Evolutionary conservation across 2,329 filamentous ascomycete species (phyloP).

Genomic region (Penicillium brasilianum): DNA sequence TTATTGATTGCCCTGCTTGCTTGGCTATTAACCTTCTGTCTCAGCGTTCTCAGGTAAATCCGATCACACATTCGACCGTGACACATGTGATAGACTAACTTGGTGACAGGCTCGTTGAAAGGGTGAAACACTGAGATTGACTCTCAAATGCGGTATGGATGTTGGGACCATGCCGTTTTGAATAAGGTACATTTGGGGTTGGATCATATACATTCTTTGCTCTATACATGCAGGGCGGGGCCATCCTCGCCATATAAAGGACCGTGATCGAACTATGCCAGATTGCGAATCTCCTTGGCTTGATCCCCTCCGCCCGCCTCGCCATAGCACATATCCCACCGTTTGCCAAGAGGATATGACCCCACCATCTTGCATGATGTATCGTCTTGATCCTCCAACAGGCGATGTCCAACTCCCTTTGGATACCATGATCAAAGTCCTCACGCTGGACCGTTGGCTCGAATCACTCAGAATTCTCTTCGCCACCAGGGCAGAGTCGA

Average conservation of each 20-base stretch:
- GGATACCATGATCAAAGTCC: slow-evolving; percentile 68
- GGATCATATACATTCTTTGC: slow-evolving; percentile 3
- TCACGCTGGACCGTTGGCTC: slow-evolving; percentile 62
- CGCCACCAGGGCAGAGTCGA: slow-evolving; percentile 68
- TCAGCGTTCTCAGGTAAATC: slow-evolving; percentile 74
- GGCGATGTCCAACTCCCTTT: slow-evolving; percentile 68
- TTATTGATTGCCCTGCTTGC: slow-evolving; percentile 80
- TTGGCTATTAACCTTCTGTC: slow-evolving; percentile 89
- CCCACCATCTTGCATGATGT: slow-evolving; percentile 68
- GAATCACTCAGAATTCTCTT: slow-evolving; percentile 62
- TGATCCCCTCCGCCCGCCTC: slow-evolving; percentile 60
- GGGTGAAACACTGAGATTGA: slow-evolving; percentile 33
- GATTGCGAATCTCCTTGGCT: slow-evolving; percentile 52
- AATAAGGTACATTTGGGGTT: slow-evolving; percentile 1
- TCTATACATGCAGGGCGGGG: slow-evolving; percentile 53
- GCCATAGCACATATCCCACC: slow-evolving; percentile 77
- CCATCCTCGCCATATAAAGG: slow-evolving; percentile 64
- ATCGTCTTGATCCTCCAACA: slow-evolving; percentile 61
- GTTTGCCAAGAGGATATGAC: slow-evolving; percentile 61
- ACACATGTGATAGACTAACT: slow-evolving; percentile 32
- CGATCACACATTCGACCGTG: neutral
- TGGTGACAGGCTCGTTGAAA: slow-evolving; percentile 45
- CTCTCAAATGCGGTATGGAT: neutral
- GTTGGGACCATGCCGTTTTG: neutral
- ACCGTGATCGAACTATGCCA: slow-evolving; percentile 65